Base-by-base conservation (phyloP, 2,329 filamentous ascomycete genomes). In the Pseudogymnoascus sp. region DNA sequence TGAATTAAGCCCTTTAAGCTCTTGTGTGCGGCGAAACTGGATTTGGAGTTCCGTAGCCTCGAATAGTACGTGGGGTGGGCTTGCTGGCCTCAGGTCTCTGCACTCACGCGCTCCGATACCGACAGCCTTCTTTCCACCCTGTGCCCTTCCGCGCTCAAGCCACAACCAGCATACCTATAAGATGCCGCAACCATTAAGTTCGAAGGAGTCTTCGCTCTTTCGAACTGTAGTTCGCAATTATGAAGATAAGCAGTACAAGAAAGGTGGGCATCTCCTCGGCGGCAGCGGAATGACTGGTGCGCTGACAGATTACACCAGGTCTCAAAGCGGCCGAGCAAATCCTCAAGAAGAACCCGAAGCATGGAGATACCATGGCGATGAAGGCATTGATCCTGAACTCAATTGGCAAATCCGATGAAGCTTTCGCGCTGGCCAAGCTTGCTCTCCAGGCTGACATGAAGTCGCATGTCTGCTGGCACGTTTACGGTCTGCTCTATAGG, bases 401-500 rank as follows among this genome's bases (percentile, higher is more conserved):
- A 49, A 89, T 93, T 77, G 91, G 92, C 69, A 93, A 96, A 78
- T 88, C 88, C 31, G 91, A 96, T 63, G 95, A 99, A 78, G 96
- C 96, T 0, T 99, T 99, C 75, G 85, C 88, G 52, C 83, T 99
- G 64, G 93, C 90, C 72, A 99, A 97, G 79, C 85, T 92, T 68
- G 95, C 96, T 35, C 82, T 99, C 70, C 92, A 89, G 68, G 91
- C 93, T 71, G 93, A 97, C 75, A 97, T 99, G 93, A 97, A 96
- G 80, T 97, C 93, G 71, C 93, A 97, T 77, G 93, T 99, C 71
- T 97, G 93, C 81, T 99, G 95, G 95, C 96, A 99, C 77, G 95
- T 99, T 65, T 99, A 97, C 75, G 95, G 96, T 33, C 79, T 99
- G 69, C 83, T 99, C 60, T 97, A 96, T 78, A 88, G 93, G 60